phyloP scores from a whole-genome alignment of 306 rosid species.

The Rosa lucieae region DNA sequence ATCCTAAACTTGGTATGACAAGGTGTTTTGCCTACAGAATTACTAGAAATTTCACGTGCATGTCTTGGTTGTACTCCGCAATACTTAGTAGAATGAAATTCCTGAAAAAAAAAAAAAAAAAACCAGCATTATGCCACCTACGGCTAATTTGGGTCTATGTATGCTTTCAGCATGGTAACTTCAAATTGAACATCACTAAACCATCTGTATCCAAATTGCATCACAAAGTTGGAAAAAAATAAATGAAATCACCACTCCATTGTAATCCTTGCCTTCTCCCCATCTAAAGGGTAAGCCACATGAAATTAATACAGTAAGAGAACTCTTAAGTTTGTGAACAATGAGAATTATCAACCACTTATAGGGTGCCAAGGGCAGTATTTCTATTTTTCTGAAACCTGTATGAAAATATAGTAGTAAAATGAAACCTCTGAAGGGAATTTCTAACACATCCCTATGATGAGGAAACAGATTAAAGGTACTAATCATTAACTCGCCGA shows the following conservation, averaged over 20 bases:
- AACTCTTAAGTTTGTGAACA: background rate
- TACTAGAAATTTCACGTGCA: background rate
- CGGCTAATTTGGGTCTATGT: background rate
- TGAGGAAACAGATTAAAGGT: background rate
- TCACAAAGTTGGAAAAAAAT: background rate
- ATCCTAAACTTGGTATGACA: background rate
- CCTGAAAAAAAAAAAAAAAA: slow-evolving; percentile 1
- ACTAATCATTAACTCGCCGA: background rate
- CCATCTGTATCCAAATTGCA: background rate
- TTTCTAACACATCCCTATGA: background rate
- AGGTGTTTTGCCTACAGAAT: background rate
- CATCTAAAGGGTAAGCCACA: background rate
- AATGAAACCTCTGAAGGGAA: background rate
- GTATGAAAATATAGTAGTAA: too few relatives aligned
- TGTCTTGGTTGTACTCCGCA: background rate
- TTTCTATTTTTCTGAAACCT: background rate
- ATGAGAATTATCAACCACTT: background rate
- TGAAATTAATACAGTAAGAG: background rate
- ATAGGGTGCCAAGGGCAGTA: background rate
- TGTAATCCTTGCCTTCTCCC: background rate
- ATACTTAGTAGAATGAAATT: background rate
- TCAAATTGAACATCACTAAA: background rate
- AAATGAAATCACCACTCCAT: background rate
- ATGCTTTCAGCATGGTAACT: background rate
- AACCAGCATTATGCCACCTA: slow-evolving; percentile 4